These are phyloP conservation scores for Nicotiana benthamiana DNA, from an alignment of 257 asterid genomes.

Conservation along the genomic window DNA sequence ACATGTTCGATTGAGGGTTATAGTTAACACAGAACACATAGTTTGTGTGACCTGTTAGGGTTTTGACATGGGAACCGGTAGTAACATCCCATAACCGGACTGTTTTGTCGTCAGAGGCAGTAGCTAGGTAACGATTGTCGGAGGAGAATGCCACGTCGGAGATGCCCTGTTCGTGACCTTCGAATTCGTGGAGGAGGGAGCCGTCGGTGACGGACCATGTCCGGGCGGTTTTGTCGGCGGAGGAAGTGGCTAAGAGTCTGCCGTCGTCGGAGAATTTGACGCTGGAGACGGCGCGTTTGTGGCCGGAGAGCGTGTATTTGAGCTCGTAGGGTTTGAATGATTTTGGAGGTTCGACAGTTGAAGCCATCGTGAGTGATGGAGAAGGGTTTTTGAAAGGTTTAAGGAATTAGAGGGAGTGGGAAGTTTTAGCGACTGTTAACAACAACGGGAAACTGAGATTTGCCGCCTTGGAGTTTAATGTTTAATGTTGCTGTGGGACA, in stretches of 20 bases:
- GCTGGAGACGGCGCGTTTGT: constrained; percentile 62
- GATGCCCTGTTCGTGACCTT: constrained; percentile 76
- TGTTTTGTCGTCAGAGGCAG: constrained; percentile 92
- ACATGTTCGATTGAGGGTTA: constrained; percentile 78
- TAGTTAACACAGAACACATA: constrained; percentile 78
- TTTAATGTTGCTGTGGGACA: background rate
- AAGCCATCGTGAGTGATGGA: constrained; percentile 29
- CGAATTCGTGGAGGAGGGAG: constrained; percentile 45
- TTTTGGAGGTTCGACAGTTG: constrained; percentile 36
- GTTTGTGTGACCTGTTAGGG: constrained; percentile 79
- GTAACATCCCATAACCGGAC: constrained; percentile 77
- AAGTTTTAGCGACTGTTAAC: background rate
- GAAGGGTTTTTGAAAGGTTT: constrained; percentile 22
- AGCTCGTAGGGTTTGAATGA: constrained; percentile 70
- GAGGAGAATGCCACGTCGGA: constrained; percentile 86
- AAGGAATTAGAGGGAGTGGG: background rate
- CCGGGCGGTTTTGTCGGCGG: constrained; percentile 87
- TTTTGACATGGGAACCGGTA: constrained; percentile 68
- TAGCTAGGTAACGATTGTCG: constrained; percentile 69
- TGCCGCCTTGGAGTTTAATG: background rate
- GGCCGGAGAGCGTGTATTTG: constrained; percentile 61
- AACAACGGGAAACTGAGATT: background rate
- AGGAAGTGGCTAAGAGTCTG: constrained; percentile 56
- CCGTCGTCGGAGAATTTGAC: constrained; percentile 89
- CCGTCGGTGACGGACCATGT: constrained; percentile 49